Evolutionary conservation across 1,284 basidiomycete genomes (phyloP), one percentile per base, ranked within the genome.

Genomic region (Agaricales sp.): DNA sequence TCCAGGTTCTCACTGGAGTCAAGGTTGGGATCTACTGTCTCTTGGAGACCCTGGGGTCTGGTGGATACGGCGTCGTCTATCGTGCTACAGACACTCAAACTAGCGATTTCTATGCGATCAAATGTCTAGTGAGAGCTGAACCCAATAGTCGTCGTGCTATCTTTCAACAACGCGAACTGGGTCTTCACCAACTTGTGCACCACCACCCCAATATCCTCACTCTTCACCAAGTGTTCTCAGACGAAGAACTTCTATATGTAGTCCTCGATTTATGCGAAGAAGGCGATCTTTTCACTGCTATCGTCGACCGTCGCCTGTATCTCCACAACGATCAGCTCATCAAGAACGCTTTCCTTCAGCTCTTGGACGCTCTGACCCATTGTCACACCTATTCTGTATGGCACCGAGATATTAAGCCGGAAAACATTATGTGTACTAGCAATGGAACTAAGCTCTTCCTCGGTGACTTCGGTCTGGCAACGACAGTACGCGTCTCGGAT

Each of bases 331-430:
- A 75, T 55, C 57, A 60, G 12, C 64, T 76, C 47, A 73, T 78
- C 57, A 71, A 65, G 51, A 56, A 59, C 30, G 72, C 76, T 21
- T 78, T 80, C 56, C 53, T 75, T 21, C 73, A 80, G 58, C 74
- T 86, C 52, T 62, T 84, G 51, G 78, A 81, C 48, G 78, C 80
- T 1, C 73, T 86, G 39, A 70, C 77, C 37, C 74, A 76, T 59
- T 66, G 63, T 57, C 75, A 81, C 58, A 57, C 55, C 14, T 65
- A 71, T 51, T 78, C 79, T 53, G 74, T 86, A 58, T 83, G 72
- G 59, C 84, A 87, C 61, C 76, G 83, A 23, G 83, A 86, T 55
- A 69, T 87, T 52, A 86, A 86, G 60, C 83, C 82, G 0, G 83
- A 84, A 57, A 86, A 87, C 61, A 79, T 87, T 48, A 62, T 87